A percentile compares a stretch with the other conserved stretches of the same genome.
phyloP scores from a whole-genome alignment of 371 early-diverging fungal species.

The Paraphysoderma sedebokerense region DNA sequence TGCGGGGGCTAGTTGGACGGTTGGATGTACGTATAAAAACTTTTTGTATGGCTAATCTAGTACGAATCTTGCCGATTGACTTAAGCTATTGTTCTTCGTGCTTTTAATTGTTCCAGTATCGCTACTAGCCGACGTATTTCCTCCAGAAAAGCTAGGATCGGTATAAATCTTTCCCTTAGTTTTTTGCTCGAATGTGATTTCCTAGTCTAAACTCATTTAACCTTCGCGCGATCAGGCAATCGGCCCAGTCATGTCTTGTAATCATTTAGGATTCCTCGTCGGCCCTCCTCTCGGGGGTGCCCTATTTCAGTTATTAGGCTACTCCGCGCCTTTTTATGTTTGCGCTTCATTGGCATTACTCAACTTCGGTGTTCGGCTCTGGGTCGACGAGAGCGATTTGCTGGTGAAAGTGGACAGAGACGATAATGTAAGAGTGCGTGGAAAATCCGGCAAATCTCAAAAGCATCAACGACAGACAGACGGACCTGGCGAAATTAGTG shows the following conservation, averaged over 20 bases:
- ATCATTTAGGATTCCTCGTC: slow-evolving; percentile 45
- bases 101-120: no score
- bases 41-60: no score
- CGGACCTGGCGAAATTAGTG: slow-evolving; percentile 6
- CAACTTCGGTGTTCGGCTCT: slow-evolving; percentile 44
- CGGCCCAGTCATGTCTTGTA: slow-evolving; percentile 51
- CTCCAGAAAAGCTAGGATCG: slow-evolving; percentile 43
- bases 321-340: slow-evolving; percentile 50
- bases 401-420: slow-evolving; percentile 4
- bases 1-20: slow-evolving; percentile 54
- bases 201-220: no score
- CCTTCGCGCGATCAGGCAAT: no score
- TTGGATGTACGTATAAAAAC: no score
- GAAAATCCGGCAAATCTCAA: neutral
- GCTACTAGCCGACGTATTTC: slow-evolving; percentile 58
- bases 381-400: slow-evolving; percentile 36
- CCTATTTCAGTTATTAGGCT: slow-evolving; percentile 45
- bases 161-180: no score
- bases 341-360: slow-evolving; percentile 44
- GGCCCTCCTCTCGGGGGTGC: slow-evolving; percentile 67
- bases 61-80: no score
- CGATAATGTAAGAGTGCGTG: slow-evolving; percentile 1
- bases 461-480: slow-evolving; percentile 5
- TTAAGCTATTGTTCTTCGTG: no score
- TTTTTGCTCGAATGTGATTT: no score